These are phyloP conservation scores for Polyporus arcularius DNA, from an alignment of 768 basidiomycete genomes.

Conservation along the genomic window DNA sequence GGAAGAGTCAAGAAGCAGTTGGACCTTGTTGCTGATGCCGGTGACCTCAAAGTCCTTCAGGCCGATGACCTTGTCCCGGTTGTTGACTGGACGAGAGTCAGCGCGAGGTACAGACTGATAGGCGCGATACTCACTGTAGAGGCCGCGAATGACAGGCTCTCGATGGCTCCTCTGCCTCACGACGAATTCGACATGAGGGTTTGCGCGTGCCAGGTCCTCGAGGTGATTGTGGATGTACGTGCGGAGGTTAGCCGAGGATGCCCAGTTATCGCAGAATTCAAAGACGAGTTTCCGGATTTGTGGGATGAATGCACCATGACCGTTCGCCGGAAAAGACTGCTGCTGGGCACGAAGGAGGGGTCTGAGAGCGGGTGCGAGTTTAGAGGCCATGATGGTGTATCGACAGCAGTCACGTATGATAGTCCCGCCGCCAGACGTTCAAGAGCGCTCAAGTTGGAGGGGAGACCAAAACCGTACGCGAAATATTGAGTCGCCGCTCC, in stretches of 20 bases:
- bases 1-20: slow-evolving; percentile 83
- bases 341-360: slow-evolving; percentile 49
- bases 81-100: slow-evolving; percentile 60
- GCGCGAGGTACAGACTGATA: too few relatives aligned
- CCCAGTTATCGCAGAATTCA: slow-evolving; percentile 84
- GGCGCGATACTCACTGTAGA: slow-evolving; percentile 46
- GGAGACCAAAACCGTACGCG: too few relatives aligned
- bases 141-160: slow-evolving; percentile 81
- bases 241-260: slow-evolving; percentile 72
- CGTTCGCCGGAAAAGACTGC: slow-evolving; percentile 69
- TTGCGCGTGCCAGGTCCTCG: slow-evolving; percentile 61
- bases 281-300: slow-evolving; percentile 85
- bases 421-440: too few relatives aligned
- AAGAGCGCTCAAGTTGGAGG: too few relatives aligned
- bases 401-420: neutral
- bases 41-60: slow-evolving; percentile 75
- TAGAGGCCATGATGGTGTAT: slow-evolving; percentile 35
- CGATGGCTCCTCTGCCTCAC: slow-evolving; percentile 72
- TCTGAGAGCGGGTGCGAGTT: slow-evolving; percentile 27
- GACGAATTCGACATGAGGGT: slow-evolving; percentile 86
- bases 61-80: slow-evolving; percentile 85
- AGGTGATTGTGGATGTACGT: slow-evolving; percentile 66
- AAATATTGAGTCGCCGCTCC: too few relatives aligned
- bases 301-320: slow-evolving; percentile 72
- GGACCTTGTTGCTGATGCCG: slow-evolving; percentile 74